Conservation (phyloP, 2,329 filamentous ascomycete species). For the Diplodia intermedia region DNA sequence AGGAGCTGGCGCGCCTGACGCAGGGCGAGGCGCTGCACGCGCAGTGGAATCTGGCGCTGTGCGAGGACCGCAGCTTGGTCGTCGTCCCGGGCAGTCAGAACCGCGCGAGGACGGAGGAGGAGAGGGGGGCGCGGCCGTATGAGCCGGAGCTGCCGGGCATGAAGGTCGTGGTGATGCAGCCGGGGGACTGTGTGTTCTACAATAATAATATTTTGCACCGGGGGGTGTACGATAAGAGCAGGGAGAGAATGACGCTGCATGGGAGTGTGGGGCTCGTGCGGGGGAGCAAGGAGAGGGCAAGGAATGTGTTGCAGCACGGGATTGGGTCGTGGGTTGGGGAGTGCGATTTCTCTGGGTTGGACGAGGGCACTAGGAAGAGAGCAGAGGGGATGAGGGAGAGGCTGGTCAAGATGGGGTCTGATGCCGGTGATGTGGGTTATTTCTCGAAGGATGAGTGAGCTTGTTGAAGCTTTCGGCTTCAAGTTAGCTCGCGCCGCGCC, state of each 20-base stretch:
- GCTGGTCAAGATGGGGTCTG: constrained; percentile 68
- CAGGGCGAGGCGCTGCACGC: constrained; percentile 70
- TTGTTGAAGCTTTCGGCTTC: background rate
- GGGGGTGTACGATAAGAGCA: constrained; percentile 66
- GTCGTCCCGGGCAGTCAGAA: constrained; percentile 79
- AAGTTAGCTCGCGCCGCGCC: background rate
- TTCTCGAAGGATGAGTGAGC: constrained; percentile 46
- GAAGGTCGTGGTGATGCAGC: constrained; percentile 68
- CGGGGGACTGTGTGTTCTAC: constrained; percentile 86
- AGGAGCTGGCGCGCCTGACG: constrained; percentile 69
- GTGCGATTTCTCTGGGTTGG: constrained; percentile 62
- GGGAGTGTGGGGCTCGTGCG: constrained; percentile 70
- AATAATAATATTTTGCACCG: constrained; percentile 87
- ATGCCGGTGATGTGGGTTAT: constrained; percentile 67
- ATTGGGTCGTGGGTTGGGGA: constrained; percentile 69
- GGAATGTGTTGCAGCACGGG: constrained; percentile 78
- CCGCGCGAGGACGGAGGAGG: constrained; percentile 71
- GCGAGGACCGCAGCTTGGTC: constrained; percentile 72
- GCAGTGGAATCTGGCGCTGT: constrained; percentile 87
- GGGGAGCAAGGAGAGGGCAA: constrained; percentile 64
- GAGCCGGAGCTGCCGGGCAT: constrained; percentile 68
- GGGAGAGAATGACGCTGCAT: constrained; percentile 74
- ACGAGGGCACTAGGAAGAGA: constrained; percentile 47
- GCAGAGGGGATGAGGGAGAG: constrained; percentile 66
- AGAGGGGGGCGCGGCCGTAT: constrained; percentile 72